A percentile compares a stretch with the other conserved stretches of the same genome.
These are phyloP conservation scores for Crithidia mellificae DNA, from an alignment of 208 protist genomes.

Conservation along the genomic window DNA sequence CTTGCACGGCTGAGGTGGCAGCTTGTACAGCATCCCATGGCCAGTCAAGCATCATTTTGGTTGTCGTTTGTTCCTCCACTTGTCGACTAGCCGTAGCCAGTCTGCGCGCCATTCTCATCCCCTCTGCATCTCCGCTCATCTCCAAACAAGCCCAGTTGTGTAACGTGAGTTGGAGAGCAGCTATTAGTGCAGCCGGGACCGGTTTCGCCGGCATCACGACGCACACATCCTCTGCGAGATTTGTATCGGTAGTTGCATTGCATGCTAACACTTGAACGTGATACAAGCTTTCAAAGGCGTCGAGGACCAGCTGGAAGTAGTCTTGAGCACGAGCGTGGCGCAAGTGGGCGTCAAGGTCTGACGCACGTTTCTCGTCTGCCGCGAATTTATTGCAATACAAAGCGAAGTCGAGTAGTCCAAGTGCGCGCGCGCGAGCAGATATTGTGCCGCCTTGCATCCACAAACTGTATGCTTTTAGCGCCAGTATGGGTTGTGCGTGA, in stretches of 20 bases:
- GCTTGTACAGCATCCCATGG: constrained; percentile 17
- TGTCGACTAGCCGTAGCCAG: constrained; percentile 10
- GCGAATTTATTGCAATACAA: constrained; percentile 36
- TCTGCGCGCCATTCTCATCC: constrained; percentile 6
- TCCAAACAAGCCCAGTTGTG: constrained; percentile 66
- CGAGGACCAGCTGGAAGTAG: constrained; percentile 33
- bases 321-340: constrained; percentile 16
- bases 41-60: constrained; percentile 1
- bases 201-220: not conserved
- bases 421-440: constrained; percentile 6
- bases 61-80: constrained; percentile 13
- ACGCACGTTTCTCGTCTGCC: not conserved
- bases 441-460: constrained; percentile 14
- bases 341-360: not conserved
- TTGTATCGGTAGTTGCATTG: not conserved
- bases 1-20: constrained; percentile 22
- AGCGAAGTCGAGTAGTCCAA: constrained; percentile 28
- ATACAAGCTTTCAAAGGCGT: constrained; percentile 22
- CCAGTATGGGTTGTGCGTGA: constrained; percentile 36
- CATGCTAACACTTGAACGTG: not conserved
- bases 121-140: constrained; percentile 14
- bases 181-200: constrained; percentile 33
- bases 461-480: constrained; percentile 41
- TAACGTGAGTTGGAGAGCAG: constrained; percentile 50
- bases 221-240: not conserved